These are phyloP conservation scores for Penicillium antarcticum DNA, from an alignment of 495 filamentous ascomycete genomes.

Conservation along the genomic window DNA sequence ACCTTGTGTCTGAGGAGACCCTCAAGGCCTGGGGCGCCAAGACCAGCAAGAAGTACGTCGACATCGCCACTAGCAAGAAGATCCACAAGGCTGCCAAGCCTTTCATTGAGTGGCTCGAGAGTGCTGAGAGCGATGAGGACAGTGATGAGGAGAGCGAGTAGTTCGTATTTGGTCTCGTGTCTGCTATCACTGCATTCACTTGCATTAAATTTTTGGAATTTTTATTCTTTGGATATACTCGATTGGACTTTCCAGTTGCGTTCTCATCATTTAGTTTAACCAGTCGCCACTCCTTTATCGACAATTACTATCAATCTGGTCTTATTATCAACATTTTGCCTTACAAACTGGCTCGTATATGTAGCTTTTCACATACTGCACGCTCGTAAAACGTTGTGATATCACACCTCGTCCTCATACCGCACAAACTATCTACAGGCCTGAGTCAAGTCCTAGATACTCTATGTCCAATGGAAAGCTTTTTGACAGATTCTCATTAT, in stretches of 20 bases:
- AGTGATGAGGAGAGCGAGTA: constrained; percentile 43
- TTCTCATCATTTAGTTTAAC: constrained; percentile 17
- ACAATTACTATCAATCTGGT: background rate
- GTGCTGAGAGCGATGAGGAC: constrained; percentile 79
- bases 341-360: background rate
- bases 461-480: too few species aligned
- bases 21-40: constrained; percentile 88
- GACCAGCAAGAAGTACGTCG: constrained; percentile 97
- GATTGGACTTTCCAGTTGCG: background rate
- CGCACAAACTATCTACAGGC: too few species aligned
- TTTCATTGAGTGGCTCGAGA: constrained; percentile 91
- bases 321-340: background rate
- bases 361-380: background rate
- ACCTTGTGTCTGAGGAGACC: constrained; percentile 81
- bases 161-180: background rate
- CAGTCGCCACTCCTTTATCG: constrained; percentile 24
- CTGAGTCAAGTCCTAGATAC: too few species aligned
- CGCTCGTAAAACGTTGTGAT: background rate
- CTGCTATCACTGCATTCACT: background rate
- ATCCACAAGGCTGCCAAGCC: constrained; percentile 91
- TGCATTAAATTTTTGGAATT: background rate
- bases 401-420: background rate
- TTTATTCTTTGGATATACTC: background rate
- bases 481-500: background rate
- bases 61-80: constrained; percentile 84